Evolutionary conservation across 768 basidiomycete species (phyloP), one percentile per base, ranked within the genome.

Genomic region (Lactarius trivialis): DNA sequence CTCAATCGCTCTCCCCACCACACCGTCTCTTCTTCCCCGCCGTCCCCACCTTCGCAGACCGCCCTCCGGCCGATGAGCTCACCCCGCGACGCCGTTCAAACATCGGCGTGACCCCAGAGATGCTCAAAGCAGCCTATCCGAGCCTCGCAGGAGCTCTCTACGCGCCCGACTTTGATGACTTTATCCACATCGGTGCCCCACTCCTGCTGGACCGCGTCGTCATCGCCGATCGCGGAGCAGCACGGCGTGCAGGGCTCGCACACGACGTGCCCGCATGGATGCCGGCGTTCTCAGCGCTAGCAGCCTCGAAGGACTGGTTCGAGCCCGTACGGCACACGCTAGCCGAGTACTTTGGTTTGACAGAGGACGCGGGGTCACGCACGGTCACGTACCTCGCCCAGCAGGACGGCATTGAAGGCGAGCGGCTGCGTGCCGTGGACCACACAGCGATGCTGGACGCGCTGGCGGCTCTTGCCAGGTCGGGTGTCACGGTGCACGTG

Each of bases 171-270:
- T 93, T 91, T 83, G 77, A 81, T 52, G 93, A 95, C 73, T 85
- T 86, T 67, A 78, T 80, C 39, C 77, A 80, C 60, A 82, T 91
- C 68, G 77, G 79, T 21, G 78, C 84, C 19, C 89, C 93, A 0
- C 92, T 85, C 71, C 68, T 93, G 19, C 74, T 91, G 57, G 86
- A 89, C 66, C 85, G 91, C 12, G 76, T 90, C 14, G 83, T 96
- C 34, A 75, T 97, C 36, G 86, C 85, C 0, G 92, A 95, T 69
- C 77, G 85, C 51, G 79, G 82, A n/a, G 88, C 87, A 0, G 86
- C 90, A 76, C 60, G 66, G 66, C 48, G 70, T 7, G 33, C 43
- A 4, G 63, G 56, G 17, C 32, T 60, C 28, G 17, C 37, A 7
- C 39, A 12, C n/a, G 70, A 19, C 37, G 41, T 45, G 69, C 26